Evolutionary conservation across 1,284 basidiomycete species (phyloP), one percentile per base, ranked within the genome.

Genomic region (Phlebopus sp.): DNA sequence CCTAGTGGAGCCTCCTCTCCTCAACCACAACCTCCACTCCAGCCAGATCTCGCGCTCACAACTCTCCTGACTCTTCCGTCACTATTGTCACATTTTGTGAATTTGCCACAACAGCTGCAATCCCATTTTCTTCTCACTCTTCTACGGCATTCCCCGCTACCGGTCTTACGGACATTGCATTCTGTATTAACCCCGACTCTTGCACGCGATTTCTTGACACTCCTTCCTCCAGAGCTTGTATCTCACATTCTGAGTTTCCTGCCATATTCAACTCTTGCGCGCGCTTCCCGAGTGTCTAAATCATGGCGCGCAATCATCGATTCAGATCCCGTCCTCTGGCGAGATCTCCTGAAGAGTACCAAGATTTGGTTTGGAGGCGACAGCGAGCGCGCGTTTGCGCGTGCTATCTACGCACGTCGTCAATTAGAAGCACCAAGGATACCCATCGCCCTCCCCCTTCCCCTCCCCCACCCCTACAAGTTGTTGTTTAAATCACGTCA

Each of bases 331-430:
- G 79, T 90, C 13, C 78, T 93, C 29, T 94, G 92, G 91, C 79
- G 85, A 51, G 84, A 89, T 54, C 75, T 92, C 13, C 74, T 93
- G 47, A 84, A 86, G 62, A 78, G 69, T 49, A 89, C 86, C 14
- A 84, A 83, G 55, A 84, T 90, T 34, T 92, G 90, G 90, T 90
- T 91, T 59, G 92, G 89, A 15, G 85, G 86, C 10, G 80, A 86
- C 49, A 83, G 80, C 5, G 86, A 92, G 64, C 73, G 75, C 37
- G 76, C 85, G 0, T 91, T 90, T 56, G 75, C 82, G 2, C 75
- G 79, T 31, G 78, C 82, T 1, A 77, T 89, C 46, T 74, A 73
- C 57, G 73, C 81, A 37, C 74, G 81, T n/a, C 75, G 84, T 46
- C 68, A 74, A 29, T 74, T 72, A 43, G 66, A 72, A 57, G 67